Conservation (phyloP, 2,329 filamentous ascomycete species). For the Hortaea sp. region DNA sequence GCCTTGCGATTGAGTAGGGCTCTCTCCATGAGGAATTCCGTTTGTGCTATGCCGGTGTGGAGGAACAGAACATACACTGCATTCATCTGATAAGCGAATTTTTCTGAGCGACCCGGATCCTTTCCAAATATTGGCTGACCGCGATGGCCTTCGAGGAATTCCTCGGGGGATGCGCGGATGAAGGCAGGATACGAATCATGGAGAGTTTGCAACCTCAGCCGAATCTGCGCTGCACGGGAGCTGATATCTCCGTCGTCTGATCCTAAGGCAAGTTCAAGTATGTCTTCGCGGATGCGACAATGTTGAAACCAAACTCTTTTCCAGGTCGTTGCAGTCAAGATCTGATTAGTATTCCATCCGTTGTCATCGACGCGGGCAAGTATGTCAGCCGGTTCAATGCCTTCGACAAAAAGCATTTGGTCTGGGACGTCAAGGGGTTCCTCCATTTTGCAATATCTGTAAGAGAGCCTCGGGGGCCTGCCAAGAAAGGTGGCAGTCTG, state of each 20-base stretch:
- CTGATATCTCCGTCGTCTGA: slow-evolving; percentile 20
- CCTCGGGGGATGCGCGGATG: slow-evolving; percentile 20
- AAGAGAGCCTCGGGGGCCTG: slow-evolving; percentile 39
- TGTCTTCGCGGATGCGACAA: slow-evolving; percentile 46
- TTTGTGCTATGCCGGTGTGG: slow-evolving; percentile 38
- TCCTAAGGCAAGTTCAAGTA: slow-evolving; percentile 48
- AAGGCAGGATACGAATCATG: slow-evolving; percentile 24
- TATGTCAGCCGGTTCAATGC: slow-evolving; percentile 30
- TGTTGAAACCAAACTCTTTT: slow-evolving; percentile 39
- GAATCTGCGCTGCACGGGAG: slow-evolving; percentile 28
- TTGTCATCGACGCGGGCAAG: slow-evolving; percentile 34
- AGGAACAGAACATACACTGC: slow-evolving; percentile 33
- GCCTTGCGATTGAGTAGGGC: slow-evolving; percentile 40
- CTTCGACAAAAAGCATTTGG: slow-evolving; percentile 37
- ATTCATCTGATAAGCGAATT: slow-evolving; percentile 26
- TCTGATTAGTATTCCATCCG: slow-evolving; percentile 44
- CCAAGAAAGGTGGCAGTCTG: slow-evolving; percentile 27
- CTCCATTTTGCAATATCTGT: slow-evolving; percentile 45
- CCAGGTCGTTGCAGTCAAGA: slow-evolving; percentile 36
- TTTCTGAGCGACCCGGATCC: slow-evolving; percentile 7
- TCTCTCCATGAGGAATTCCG: slow-evolving; percentile 50
- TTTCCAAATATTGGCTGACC: slow-evolving; percentile 1
- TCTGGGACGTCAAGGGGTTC: slow-evolving; percentile 47
- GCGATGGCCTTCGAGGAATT: slow-evolving; percentile 14
- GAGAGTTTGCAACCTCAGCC: slow-evolving; percentile 30